Conservation (phyloP, 768 basidiomycete species). For the Hericium erinaceus region DNA sequence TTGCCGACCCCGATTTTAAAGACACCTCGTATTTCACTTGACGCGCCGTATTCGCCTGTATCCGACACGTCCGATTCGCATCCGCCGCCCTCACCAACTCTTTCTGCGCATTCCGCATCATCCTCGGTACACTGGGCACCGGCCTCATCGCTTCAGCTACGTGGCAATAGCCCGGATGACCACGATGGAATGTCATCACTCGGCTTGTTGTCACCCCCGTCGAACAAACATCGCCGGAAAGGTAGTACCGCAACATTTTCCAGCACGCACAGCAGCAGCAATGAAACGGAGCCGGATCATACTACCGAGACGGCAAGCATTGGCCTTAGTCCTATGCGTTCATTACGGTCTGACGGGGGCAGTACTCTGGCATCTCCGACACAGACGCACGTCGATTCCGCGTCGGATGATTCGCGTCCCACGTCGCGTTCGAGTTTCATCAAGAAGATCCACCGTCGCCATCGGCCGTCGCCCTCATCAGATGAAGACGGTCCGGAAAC, state of each 20-base stretch:
- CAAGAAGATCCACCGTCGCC: constrained; percentile 4
- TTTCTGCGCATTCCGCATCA: constrained; percentile 39
- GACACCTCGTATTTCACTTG: constrained; percentile 21
- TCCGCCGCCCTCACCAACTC: constrained; percentile 68
- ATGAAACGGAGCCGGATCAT: constrained; percentile 30
- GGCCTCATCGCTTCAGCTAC: constrained; percentile 41
- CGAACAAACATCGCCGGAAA: constrained; percentile 39
- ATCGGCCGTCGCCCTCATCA: constrained; percentile 11
- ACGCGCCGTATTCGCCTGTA: constrained; percentile 17
- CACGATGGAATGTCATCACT: constrained; percentile 43
- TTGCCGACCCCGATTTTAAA: constrained; percentile 8
- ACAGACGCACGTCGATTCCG: constrained; percentile 30
- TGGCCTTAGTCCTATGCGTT: constrained; percentile 10
- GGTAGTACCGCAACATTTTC: constrained; percentile 46
- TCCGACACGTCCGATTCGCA: constrained; percentile 29
- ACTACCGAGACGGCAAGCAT: constrained; percentile 8
- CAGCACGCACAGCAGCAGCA: constrained; percentile 37
- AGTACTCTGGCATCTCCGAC: constrained; percentile 28
- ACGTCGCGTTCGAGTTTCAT: constrained; percentile 17
- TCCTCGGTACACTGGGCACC: constrained; percentile 45
- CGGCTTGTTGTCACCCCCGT: constrained; percentile 36
- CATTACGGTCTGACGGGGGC: constrained; percentile 24
- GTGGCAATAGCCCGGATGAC: constrained; percentile 61
- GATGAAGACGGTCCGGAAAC: constrained; percentile 6
- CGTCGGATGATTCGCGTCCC: constrained; percentile 19